These are phyloP conservation scores for Xerophyta viscosa DNA, from an alignment of 106 monocot species.

Conservation along the genomic window DNA sequence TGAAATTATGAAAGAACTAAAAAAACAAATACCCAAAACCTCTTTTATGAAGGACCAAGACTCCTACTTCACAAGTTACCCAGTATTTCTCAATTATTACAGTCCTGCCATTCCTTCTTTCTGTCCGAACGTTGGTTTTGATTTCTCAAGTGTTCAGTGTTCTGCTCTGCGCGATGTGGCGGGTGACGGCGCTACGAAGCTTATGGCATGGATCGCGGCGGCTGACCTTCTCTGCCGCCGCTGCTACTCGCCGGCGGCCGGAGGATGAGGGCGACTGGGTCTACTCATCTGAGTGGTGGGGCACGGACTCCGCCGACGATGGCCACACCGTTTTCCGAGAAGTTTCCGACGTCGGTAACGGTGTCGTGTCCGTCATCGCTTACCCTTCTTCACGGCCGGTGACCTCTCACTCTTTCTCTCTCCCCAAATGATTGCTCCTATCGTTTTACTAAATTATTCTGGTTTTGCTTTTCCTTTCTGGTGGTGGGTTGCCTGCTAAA, in stretches of 20 bases:
- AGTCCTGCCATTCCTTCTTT: no score
- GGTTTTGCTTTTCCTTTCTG: no score
- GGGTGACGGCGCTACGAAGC: neutral
- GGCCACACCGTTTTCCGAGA: constrained; percentile 67
- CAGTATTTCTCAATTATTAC: no score
- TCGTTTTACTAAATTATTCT: no score
- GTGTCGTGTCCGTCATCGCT: constrained; percentile 70
- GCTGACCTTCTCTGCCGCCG: neutral
- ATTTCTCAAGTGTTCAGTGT: no score
- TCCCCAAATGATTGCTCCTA: no score
- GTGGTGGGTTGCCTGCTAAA: no score
- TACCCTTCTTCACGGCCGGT: constrained; percentile 89
- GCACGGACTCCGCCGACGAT: constrained; percentile 12
- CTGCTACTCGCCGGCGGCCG: constrained; percentile 11
- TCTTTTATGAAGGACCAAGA: no score
- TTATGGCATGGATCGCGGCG: constrained; percentile 10
- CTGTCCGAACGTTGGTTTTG: no score
- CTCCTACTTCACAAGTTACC: no score
- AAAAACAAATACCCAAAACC: no score
- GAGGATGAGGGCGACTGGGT: constrained; percentile 87
- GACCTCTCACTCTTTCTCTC: constrained; percentile 1
- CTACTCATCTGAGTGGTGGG: constrained; percentile 86
- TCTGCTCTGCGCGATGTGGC: constrained; percentile 3
- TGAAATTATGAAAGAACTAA: no score
- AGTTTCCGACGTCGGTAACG: constrained; percentile 63